Percentiles rank a stretch among this genome's conserved stretches.
phyloP scores from a whole-genome alignment of 148 eudicot species.

The Dysphania ambrosioides region DNA sequence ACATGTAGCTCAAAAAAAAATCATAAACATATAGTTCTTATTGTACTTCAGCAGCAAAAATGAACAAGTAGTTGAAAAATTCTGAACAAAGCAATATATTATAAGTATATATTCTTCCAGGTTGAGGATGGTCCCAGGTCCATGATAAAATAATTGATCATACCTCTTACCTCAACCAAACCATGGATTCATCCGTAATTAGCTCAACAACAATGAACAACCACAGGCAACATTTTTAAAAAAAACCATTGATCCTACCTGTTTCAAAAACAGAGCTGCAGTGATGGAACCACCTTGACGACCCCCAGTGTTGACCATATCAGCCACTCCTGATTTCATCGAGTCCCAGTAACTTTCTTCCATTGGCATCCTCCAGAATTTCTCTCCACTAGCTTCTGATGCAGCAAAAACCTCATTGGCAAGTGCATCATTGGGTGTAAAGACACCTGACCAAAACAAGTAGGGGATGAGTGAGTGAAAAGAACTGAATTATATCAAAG shows the following conservation, averaged over 20 bases:
- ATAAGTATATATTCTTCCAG: too few relatives aligned
- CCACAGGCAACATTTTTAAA: too few relatives aligned
- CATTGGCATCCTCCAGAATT: conserved; percentile 88
- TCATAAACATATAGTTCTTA: too few relatives aligned
- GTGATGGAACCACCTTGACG: conserved; percentile 96
- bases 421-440: conserved; percentile 78
- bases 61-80: too few relatives aligned
- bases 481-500: background rate
- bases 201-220: too few relatives aligned
- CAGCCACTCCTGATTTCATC: conserved; percentile 96
- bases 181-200: too few relatives aligned
- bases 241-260: conserved; percentile 44
- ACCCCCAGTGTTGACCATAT: conserved; percentile 92
- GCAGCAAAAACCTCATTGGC: conserved; percentile 79
- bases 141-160: too few relatives aligned
- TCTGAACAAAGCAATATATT: too few relatives aligned
- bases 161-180: too few relatives aligned
- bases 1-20: too few relatives aligned
- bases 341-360: conserved; percentile 97
- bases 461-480: conserved; percentile 1
- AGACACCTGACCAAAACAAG: conserved; percentile 54
- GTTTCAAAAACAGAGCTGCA: conserved; percentile 95
- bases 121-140: too few relatives aligned
- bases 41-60: too few relatives aligned
- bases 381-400: conserved; percentile 77